phyloP scores from a whole-genome alignment of 441 rosid genomes.

The Aleurites moluccanus region DNA sequence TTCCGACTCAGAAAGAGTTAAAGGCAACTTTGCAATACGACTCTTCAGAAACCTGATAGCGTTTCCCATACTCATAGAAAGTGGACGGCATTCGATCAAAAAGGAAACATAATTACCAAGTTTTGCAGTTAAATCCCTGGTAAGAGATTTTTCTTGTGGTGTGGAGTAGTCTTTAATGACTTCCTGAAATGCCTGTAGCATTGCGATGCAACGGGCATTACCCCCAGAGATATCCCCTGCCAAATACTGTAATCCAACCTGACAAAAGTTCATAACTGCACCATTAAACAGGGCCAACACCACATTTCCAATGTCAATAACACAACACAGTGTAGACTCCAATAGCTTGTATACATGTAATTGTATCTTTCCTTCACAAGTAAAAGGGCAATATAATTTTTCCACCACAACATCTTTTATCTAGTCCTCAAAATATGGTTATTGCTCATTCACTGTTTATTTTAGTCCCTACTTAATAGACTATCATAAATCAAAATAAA shows the following conservation, averaged over 20 bases:
- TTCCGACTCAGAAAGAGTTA: constrained; percentile 68
- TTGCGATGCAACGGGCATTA: constrained; percentile 96
- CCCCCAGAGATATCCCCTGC: constrained; percentile 86
- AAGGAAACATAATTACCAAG: constrained; percentile 78
- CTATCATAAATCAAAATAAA: neutral
- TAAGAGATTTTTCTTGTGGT: constrained; percentile 70
- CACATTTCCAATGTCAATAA: neutral
- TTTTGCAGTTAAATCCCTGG: constrained; percentile 79
- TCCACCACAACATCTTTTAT: neutral
- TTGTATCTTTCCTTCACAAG: neutral
- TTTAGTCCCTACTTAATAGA: neutral
- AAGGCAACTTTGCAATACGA: constrained; percentile 72
- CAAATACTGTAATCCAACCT: constrained; percentile 90
- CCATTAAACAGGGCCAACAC: constrained; percentile 9
- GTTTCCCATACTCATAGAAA: constrained; percentile 94
- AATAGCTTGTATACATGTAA: neutral
- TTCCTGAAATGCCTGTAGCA: constrained; percentile 89
- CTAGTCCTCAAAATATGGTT: neutral
- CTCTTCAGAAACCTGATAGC: constrained; percentile 75
- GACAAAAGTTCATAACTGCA: constrained; percentile 28
- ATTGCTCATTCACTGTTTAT: neutral
- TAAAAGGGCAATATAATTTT: neutral
- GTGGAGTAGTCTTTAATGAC: constrained; percentile 72
- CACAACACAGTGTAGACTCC: neutral
- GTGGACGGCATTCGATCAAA: constrained; percentile 85